Conservation (phyloP, 345 rosid species). For the Xanthoceras sorbifolium region DNA sequence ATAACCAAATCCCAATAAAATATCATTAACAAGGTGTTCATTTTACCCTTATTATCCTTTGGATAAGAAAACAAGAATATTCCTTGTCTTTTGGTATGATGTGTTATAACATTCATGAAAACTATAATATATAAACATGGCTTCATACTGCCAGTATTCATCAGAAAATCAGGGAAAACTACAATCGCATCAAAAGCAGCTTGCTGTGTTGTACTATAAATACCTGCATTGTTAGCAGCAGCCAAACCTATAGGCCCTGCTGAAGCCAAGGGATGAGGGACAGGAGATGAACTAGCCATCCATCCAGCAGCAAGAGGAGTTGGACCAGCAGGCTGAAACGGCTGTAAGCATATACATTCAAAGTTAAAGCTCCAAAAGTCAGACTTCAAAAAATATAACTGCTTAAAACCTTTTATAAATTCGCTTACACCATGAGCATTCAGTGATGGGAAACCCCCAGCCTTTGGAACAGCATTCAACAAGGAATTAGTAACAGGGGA, state of each 20-base stretch:
- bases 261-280: conserved; percentile 70
- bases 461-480: conserved; percentile 62
- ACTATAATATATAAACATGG: neutral
- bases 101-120: neutral
- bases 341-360: conserved; percentile 40
- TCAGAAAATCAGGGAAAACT: neutral
- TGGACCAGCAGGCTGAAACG: conserved; percentile 67
- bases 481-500: conserved; percentile 80
- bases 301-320: conserved; percentile 76
- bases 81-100: neutral
- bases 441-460: conserved; percentile 60
- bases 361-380: conserved; percentile 24
- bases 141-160: conserved; percentile 1
- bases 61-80: neutral
- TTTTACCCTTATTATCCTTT: neutral
- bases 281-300: conserved; percentile 76
- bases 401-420: neutral
- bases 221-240: conserved; percentile 68
- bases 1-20: neutral
- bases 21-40: neutral
- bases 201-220: neutral
- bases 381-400: conserved; percentile 10
- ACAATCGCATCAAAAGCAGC: neutral
- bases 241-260: conserved; percentile 68
- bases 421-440: conserved; percentile 73